Base-by-base conservation (phyloP, 495 filamentous ascomycete species). In the Parachaetomium inaequale region DNA sequence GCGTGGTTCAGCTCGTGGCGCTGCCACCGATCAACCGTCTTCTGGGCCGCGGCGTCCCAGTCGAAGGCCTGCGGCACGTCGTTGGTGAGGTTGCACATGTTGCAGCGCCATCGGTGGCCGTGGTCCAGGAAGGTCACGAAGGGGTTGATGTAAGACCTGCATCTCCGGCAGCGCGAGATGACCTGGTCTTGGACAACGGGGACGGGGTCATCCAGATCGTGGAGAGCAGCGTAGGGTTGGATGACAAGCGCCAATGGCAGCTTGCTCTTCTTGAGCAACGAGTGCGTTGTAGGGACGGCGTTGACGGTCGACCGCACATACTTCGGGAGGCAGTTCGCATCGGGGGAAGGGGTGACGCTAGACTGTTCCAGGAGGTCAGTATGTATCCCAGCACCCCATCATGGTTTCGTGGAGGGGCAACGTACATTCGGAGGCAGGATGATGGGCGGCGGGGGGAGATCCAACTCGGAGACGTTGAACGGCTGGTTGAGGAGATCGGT, bases 41-140 rank as follows among this genome's bases (percentile, higher is more conserved):
- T 92, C 74, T 97, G 93, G 53, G 90, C 77, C 15, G 91, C 86
- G 40, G 89, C 85, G 76, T 98, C 95, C 94, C 94, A 98, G 74
- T 98, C 94, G 64, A 98, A 98, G 6, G 92, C 93, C 76, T 98
- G 95, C 10, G 94, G 94, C 17, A 98, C 95, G 69, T 98, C 94
- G 71, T 98, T 98, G 58, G 93, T 97, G 59, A 98, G 80, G 74
- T 96, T 97, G 72, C 94, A 98, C 93, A 98, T 98, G 76, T 98
- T 98, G 77, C 94, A 98, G 59, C 93, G 87, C 94, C 94, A 98
- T 70, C 94, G 85, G 78, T 98, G 94, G 21, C 93, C 93, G 74
- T 98, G 91, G 63, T 98, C 94, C 45, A 98, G 78, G 81, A 98
- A 98, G 55, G 88, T 91, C 47, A 93, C 94, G 61, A 93, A 98